Conservation (phyloP, 495 filamentous ascomycete genomes). For the Neurospora sp. region DNA sequence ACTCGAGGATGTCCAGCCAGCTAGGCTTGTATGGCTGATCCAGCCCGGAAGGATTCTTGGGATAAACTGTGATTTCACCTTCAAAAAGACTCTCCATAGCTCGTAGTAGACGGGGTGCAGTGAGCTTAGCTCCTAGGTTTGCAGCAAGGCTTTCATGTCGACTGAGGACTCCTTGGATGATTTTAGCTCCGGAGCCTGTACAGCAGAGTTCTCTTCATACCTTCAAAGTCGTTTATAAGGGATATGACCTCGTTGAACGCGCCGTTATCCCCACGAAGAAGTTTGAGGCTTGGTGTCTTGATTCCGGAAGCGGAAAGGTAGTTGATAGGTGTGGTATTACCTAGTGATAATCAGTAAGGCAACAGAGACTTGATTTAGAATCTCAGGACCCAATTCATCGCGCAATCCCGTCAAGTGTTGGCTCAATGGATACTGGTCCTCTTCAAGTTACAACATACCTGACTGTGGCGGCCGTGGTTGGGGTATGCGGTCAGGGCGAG, state of each 20-base stretch:
- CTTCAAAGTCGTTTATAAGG: slow-evolving; percentile 67
- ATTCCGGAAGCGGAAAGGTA: slow-evolving; percentile 44
- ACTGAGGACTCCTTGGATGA: slow-evolving; percentile 56
- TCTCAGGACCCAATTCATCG: not conserved
- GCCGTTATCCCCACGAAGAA: slow-evolving; percentile 36
- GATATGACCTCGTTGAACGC: slow-evolving; percentile 41
- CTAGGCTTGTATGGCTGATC: slow-evolving; percentile 43
- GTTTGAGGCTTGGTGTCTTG: slow-evolving; percentile 26
- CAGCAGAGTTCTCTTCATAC: slow-evolving; percentile 12
- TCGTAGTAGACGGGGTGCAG: slow-evolving; percentile 72
- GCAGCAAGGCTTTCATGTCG: slow-evolving; percentile 77
- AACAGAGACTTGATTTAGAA: not conserved
- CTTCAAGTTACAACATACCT: slow-evolving; percentile 20
- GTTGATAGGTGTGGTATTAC: slow-evolving; percentile 61
- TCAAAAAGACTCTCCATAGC: slow-evolving; percentile 81
- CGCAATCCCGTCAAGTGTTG: not conserved
- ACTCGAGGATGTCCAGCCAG: slow-evolving; percentile 80
- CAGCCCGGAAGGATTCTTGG: slow-evolving; percentile 34
- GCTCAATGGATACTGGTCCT: not conserved
- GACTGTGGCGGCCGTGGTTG: slow-evolving; percentile 34
- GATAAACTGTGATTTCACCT: slow-evolving; percentile 58
- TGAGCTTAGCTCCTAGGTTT: slow-evolving; percentile 73
- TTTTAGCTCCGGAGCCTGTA: slow-evolving; percentile 1
- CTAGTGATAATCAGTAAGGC: slow-evolving; percentile 7
- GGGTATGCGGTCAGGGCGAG: slow-evolving; percentile 30